Conservation (phyloP, 495 filamentous ascomycete species). For the Tirmania nivea region DNA sequence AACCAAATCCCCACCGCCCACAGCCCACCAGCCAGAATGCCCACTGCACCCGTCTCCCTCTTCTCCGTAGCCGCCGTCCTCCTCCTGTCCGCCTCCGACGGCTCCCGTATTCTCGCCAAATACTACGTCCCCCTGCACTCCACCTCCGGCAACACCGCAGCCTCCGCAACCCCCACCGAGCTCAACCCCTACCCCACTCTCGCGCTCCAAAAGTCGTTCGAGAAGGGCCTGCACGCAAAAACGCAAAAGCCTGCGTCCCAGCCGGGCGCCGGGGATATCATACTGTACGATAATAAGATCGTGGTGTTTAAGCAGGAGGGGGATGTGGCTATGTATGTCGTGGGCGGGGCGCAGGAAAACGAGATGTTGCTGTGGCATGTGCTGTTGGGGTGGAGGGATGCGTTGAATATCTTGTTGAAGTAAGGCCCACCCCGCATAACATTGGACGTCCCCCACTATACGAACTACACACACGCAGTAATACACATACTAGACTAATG, state of each 20-base stretch:
- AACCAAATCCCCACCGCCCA: neutral
- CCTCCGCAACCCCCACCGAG: slow-evolving; percentile 3
- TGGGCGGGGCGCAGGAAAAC: slow-evolving; percentile 82
- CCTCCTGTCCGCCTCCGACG: slow-evolving; percentile 70
- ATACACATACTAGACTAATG: neutral
- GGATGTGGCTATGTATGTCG: slow-evolving; percentile 92
- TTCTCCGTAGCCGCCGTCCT: slow-evolving; percentile 49
- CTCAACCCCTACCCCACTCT: slow-evolving; percentile 67
- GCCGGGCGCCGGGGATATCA: slow-evolving; percentile 39
- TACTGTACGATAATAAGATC: slow-evolving; percentile 83
- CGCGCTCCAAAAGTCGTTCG: slow-evolving; percentile 85
- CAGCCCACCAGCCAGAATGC: slow-evolving; percentile 11
- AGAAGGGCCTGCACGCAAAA: slow-evolving; percentile 89
- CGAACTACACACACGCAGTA: neutral
- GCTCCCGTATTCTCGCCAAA: slow-evolving; percentile 76
- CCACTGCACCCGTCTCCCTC: slow-evolving; percentile 49
- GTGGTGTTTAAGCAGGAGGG: slow-evolving; percentile 96
- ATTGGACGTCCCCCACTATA: slow-evolving; percentile 3
- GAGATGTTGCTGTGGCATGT: slow-evolving; percentile 93
- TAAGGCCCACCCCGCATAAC: slow-evolving; percentile 28
- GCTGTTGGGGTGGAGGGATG: slow-evolving; percentile 67
- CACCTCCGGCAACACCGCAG: slow-evolving; percentile 11
- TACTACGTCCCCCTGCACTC: slow-evolving; percentile 78
- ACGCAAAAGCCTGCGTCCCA: slow-evolving; percentile 71
- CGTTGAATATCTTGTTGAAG: slow-evolving; percentile 82